A percentile compares a stretch with the other conserved stretches of the same genome.
Evolutionary conservation across 2,329 filamentous ascomycete species (phyloP).

Genomic region (Mollisiaceae sp.): DNA sequence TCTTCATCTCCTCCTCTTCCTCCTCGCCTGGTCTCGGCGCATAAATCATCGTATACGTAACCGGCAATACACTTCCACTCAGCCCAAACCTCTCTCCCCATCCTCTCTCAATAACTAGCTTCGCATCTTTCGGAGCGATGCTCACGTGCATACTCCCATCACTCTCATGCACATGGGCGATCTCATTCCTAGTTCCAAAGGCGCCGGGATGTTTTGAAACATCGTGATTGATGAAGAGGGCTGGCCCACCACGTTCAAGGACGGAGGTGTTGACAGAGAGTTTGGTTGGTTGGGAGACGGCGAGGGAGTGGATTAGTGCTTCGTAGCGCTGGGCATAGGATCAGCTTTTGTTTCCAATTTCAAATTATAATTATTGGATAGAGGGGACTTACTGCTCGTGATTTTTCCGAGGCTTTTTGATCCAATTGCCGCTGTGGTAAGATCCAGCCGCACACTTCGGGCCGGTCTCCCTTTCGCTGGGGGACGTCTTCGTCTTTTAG

Average conservation of each 20-base stretch:
- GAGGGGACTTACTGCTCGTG: not conserved
- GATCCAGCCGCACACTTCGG: constrained; percentile 12
- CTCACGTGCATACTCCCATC: constrained; percentile 29
- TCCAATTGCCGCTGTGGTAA: constrained; percentile 14
- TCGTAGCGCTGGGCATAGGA: not conserved
- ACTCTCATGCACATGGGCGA: constrained; percentile 24
- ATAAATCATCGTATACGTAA: constrained; percentile 32
- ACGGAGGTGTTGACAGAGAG: constrained; percentile 10
- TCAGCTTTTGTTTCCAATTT: not conserved
- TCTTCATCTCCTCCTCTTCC: constrained; percentile 25
- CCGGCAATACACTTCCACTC: constrained; percentile 14
- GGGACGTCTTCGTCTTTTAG: constrained; percentile 13
- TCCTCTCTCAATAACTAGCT: constrained; percentile 28
- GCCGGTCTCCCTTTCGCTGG: constrained; percentile 2
- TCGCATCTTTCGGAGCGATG: constrained; percentile 27
- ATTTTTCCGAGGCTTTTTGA: constrained; percentile 3
- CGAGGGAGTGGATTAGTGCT: constrained; percentile 2
- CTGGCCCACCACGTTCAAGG: constrained; percentile 15
- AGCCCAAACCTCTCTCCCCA: constrained; percentile 30
- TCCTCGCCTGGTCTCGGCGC: constrained; percentile 28
- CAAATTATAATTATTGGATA: not conserved
- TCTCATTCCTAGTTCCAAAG: constrained; percentile 16
- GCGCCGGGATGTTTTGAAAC: constrained; percentile 12
- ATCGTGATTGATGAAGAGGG: constrained; percentile 4
- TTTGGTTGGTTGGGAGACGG: not conserved